Conservation (phyloP, 2,329 filamentous ascomycete genomes). For the Lecanicillium sp. region DNA sequence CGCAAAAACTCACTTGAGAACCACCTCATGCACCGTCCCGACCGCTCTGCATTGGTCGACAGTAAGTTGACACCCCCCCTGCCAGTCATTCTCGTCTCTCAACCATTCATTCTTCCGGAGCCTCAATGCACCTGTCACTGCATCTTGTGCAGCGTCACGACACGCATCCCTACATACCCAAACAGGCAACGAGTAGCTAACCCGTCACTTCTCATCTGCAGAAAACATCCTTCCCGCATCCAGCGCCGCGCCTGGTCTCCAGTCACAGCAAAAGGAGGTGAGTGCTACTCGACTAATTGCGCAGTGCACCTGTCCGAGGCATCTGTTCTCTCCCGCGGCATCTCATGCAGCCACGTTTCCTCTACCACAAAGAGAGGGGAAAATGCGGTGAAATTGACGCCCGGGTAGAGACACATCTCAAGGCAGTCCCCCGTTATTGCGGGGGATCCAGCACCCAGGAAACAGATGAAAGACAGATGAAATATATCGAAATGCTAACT, state of each 20-base stretch:
- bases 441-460: no score
- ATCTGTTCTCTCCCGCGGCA: no score
- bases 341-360: background rate
- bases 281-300: constrained; percentile 17
- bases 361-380: background rate
- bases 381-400: no score
- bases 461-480: no score
- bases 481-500: background rate
- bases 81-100: background rate
- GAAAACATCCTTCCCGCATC: constrained; percentile 83
- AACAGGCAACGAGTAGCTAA: constrained; percentile 19
- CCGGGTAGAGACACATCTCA: no score
- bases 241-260: constrained; percentile 69
- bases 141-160: background rate
- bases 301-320: no score
- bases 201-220: constrained; percentile 29
- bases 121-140: background rate
- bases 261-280: constrained; percentile 71
- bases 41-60: constrained; percentile 72
- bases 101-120: background rate
- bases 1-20: constrained; percentile 67
- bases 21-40: constrained; percentile 65
- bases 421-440: no score
- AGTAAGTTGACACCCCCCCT: constrained; percentile 45
- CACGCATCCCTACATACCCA: background rate